Conservation (phyloP, 352 stramenopile genomes). For the Thraustotheca clavata region DNA sequence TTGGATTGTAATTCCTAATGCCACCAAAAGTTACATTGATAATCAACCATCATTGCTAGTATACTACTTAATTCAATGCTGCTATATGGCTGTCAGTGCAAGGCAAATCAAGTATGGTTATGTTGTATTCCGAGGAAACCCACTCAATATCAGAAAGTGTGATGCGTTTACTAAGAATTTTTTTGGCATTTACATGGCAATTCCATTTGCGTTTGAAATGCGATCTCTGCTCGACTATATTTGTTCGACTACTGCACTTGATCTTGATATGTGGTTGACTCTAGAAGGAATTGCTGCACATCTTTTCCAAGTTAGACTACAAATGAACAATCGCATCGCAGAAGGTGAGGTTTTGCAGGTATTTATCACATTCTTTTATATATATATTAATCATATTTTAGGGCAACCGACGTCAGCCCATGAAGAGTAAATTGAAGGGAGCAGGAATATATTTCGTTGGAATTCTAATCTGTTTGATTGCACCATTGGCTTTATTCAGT, state of each 20-base stretch:
- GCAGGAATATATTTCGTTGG: slow-evolving; percentile 75
- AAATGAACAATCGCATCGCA: slow-evolving; percentile 61
- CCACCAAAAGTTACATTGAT: slow-evolving; percentile 78
- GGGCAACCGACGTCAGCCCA: slow-evolving; percentile 68
- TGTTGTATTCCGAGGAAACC: slow-evolving; percentile 67
- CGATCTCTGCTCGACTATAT: slow-evolving; percentile 78
- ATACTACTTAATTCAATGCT: slow-evolving; percentile 76
- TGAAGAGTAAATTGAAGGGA: slow-evolving; percentile 49
- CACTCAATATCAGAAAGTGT: slow-evolving; percentile 56
- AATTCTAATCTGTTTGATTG: slow-evolving; percentile 65
- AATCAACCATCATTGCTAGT: slow-evolving; percentile 50
- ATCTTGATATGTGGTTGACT: slow-evolving; percentile 70
- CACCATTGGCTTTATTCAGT: slow-evolving; percentile 72
- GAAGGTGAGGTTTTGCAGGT: slow-evolving; percentile 57
- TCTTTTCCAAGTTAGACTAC: slow-evolving; percentile 64
- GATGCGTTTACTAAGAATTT: slow-evolving; percentile 48
- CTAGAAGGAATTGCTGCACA: slow-evolving; percentile 78
- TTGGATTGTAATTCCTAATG: slow-evolving; percentile 63
- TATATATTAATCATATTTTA: neutral
- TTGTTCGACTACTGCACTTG: slow-evolving; percentile 77
- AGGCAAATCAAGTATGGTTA: slow-evolving; percentile 84
- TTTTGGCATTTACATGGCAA: slow-evolving; percentile 68
- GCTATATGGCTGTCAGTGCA: slow-evolving; percentile 64
- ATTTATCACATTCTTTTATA: neutral
- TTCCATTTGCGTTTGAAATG: slow-evolving; percentile 84